Evolutionary conservation across 768 basidiomycete genomes (phyloP), one percentile per base, ranked within the genome.

Genomic region (Rhizopogon sp.): DNA sequence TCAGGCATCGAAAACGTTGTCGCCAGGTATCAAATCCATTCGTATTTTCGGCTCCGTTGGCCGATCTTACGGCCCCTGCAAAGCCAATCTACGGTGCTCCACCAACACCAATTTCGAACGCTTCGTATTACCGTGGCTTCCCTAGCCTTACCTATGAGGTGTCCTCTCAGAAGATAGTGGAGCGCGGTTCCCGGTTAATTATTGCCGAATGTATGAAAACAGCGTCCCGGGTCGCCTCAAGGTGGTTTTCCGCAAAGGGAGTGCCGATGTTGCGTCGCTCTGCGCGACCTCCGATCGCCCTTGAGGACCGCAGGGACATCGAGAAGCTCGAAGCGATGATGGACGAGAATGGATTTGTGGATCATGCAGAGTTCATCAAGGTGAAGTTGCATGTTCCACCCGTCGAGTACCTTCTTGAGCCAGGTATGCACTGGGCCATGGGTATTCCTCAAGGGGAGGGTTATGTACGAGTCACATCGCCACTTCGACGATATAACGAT

Each of bases 171-270:
- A 60, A 60, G 7, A 58, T 60, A 14, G 3, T 52, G 3, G 73
- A 73, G 16, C 37, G 41, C 1, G 82, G 84, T 25, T 59, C 87
- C 16, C 78, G 80, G 41, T 61, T 66, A 45, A 62, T 92, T 51
- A 83, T 99, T 10, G 75, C 85, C 0, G 93, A 97, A 68, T 75
- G 79, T 62, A 94, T 94, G 87, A 88, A 93, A 63, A 64, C 86
- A 16, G 93, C 91, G 0, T 85, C 83, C 46, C 82, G 86, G 2
- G 75, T 85, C 0, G 86, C 88, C 1, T 95, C 93, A 28, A 75
- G 72, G 40, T 93, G 90, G 72, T 82, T 81, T 54, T 57, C 65
- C 17, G 85, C 88, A 9, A 76, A 74, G 14, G 72, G 73, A 4
- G 56, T 96, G 33, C 85, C 87, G 3, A 75, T 83, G 42, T 64